phyloP scores from a whole-genome alignment of 2,329 filamentous ascomycete genomes.

The Beauveria bassiana region DNA sequence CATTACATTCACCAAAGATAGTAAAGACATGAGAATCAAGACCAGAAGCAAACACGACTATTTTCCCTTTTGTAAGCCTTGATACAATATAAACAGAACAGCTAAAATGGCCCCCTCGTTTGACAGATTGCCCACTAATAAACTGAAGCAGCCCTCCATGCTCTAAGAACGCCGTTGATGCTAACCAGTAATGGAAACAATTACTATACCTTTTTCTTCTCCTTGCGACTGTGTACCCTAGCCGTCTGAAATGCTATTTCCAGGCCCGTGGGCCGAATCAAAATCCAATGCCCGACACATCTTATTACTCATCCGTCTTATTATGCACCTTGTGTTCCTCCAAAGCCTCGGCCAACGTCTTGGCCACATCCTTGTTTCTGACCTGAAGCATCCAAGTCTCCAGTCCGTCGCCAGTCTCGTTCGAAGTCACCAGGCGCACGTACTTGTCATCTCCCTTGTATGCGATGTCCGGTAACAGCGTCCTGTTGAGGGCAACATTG shows the following conservation, averaged over 20 bases:
- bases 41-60: not conserved
- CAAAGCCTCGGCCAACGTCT: constrained; percentile 41
- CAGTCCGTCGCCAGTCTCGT: constrained; percentile 49
- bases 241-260: constrained; percentile 11
- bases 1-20: not conserved
- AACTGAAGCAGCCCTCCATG: constrained; percentile 7
- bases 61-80: not conserved
- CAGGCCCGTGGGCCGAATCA: constrained; percentile 8
- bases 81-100: constrained; percentile 7
- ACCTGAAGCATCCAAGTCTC: constrained; percentile 67
- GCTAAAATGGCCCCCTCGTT: not conserved
- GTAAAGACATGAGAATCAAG: not conserved
- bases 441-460: constrained; percentile 58
- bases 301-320: constrained; percentile 37
- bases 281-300: not conserved
- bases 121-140: constrained; percentile 6
- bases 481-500: constrained; percentile 64
- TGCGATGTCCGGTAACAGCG: constrained; percentile 49
- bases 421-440: constrained; percentile 50
- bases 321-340: constrained; percentile 50
- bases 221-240: constrained; percentile 3
- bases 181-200: constrained; percentile 5
- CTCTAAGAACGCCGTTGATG: constrained; percentile 13
- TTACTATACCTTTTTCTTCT: constrained; percentile 13
- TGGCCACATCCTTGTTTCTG: constrained; percentile 54